Base-by-base conservation (phyloP, 495 filamentous ascomycete species). In the Penicillium steckii region DNA sequence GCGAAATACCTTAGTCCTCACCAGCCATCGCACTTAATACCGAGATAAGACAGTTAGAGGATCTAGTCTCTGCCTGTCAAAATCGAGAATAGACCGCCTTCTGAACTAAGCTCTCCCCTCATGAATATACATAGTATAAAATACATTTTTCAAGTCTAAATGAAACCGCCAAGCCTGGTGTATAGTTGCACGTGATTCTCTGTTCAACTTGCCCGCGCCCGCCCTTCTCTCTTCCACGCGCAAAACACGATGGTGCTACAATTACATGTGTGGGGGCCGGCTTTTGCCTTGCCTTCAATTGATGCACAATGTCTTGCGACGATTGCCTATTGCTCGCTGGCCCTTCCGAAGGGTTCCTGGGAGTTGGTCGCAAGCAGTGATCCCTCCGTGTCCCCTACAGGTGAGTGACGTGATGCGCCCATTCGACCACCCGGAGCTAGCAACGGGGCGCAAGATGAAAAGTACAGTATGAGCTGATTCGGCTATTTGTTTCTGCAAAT, bases 241-340 rank as follows among this genome's bases (percentile, higher is more conserved):
- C 55, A 59, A 56, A 47, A 53, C 47, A 63, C 50, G 35, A 85
- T 84, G 80, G 71, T 84, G 53, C 74, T 95, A 12, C 84, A 92
- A 78, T 82, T 97, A 32, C 88, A 96, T 67, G 81, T 96, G 55
- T 96, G 90, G 89, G 92, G 94, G 33, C 89, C 91, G 26, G 91
- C 87, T 29, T 95, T 95, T 68, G 78, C 77, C 23, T 81, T 97
- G 32, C 88, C 93, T 8, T 97, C 93, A 45, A 86, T 97, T 52
- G 92, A 96, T 51, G 78, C 94, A 44, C 88, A 95, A 79, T 97
- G 88, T 56, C 80, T 92, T 37, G 87, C 89, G 12, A 74, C 85
- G 32, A 84, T 93, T 49, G 80, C 89, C 30, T 92, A 87, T 61
- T 75, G 91, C 27, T 76, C 80, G 9, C 68, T 82, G 49, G 71